Evolutionary conservation across 306 rosid species (phyloP), one percentile per base, ranked within the genome.

Genomic region (Trifolium pratense): DNA sequence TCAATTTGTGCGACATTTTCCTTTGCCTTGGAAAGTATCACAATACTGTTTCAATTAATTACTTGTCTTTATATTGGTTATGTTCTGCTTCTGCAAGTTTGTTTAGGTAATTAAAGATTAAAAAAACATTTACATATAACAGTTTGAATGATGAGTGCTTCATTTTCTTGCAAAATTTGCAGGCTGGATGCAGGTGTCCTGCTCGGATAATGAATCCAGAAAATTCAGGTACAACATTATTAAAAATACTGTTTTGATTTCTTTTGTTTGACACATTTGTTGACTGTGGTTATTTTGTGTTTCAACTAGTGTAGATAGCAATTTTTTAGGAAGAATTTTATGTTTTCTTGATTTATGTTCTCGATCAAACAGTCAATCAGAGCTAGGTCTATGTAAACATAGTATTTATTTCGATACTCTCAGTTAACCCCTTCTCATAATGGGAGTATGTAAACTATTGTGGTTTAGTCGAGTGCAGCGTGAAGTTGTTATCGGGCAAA

Each of bases 151-250:
- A 64, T 62, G 46, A 67, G 62, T 53, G 15, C 62, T 52, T 57
- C 9, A 70, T 71, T 62, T 73, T 18, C 48, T 80, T 81, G 66
- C 67, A n/a, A 73, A 81, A 78, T 62, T 80, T 79, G 73, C 84
- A 86, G 96, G 79, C 37, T 46, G 81, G 71, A 79, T 55, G 71
- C 42, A 68, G 53, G 51, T 55, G 13, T 32, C 73, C 77, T 88
- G 92, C 84, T 69, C 81, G 72, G 58, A 59, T 93, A 68, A 23
- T 85, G 37, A 82, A 84, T 75, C 91, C 84, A 13, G 60, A 32
- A 61, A 77, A 80, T 75, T 74, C 78, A 81, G 92, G 93, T 93
- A 74, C 43, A 61, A 65, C 23, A 20, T 2, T 11, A 43, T 66
- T 6, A 17, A 14, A 31, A 51, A 20, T 70, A 23, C 23, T 68